These are phyloP conservation scores for Dissoconium aciculare DNA, from an alignment of 2,329 filamentous ascomycete genomes.

Conservation along the genomic window DNA sequence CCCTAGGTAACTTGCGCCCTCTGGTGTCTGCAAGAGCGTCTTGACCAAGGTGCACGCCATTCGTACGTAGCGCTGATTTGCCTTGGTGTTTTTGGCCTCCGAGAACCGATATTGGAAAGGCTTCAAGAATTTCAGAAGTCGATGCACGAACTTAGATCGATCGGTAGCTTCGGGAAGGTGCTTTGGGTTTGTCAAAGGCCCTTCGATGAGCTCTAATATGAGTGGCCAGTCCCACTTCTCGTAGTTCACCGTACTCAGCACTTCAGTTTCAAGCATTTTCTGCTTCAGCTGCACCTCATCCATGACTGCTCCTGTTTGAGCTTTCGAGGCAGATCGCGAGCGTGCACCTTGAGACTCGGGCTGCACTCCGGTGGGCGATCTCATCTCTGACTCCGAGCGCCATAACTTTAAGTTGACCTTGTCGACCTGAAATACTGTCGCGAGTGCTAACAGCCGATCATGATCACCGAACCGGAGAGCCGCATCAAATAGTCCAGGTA, in stretches of 20 bases:
- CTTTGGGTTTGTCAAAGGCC: slow-evolving; percentile 78
- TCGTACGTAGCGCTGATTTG: slow-evolving; percentile 84
- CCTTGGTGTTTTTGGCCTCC: slow-evolving; percentile 75
- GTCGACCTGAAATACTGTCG: slow-evolving; percentile 94
- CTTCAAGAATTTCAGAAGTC: slow-evolving; percentile 84
- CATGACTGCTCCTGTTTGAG: slow-evolving; percentile 44
- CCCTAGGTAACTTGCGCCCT: slow-evolving; percentile 70
- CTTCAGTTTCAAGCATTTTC: slow-evolving; percentile 61
- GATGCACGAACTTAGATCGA: slow-evolving; percentile 91
- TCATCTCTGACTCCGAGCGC: slow-evolving; percentile 41
- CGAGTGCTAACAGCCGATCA: slow-evolving; percentile 63
- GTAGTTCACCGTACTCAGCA: slow-evolving; percentile 78
- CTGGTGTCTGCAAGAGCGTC: slow-evolving; percentile 67
- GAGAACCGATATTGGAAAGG: slow-evolving; percentile 96
- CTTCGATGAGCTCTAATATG: slow-evolving; percentile 80
- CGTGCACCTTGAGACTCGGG: slow-evolving; percentile 21
- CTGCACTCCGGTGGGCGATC: slow-evolving; percentile 8
- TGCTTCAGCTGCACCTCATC: slow-evolving; percentile 50
- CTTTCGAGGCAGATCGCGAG: slow-evolving; percentile 36
- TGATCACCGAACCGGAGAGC: slow-evolving; percentile 59
- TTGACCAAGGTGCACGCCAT: slow-evolving; percentile 81
- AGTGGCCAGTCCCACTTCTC: slow-evolving; percentile 97
- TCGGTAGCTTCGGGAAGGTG: slow-evolving; percentile 85
- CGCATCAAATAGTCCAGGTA: slow-evolving; percentile 69
- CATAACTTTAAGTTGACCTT: slow-evolving; percentile 90